Percentiles rank a stretch among this genome's conserved stretches.
These are phyloP conservation scores for Candida vartiovaarae DNA, from an alignment of 805 yeast species.

Conservation along the genomic window DNA sequence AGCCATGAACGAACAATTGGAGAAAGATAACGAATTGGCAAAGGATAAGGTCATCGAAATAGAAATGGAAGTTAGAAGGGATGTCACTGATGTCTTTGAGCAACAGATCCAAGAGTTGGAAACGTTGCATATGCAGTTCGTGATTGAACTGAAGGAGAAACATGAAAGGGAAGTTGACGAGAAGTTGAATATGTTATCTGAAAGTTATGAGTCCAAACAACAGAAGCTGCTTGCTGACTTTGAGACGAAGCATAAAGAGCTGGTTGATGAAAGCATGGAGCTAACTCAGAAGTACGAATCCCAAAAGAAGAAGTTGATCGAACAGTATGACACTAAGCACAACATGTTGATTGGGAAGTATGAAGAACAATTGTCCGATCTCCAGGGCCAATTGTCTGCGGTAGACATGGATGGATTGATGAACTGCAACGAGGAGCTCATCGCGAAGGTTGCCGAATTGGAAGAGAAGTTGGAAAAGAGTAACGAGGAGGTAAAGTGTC, in stretches of 20 bases:
- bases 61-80: conserved; percentile 27
- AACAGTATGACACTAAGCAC: conserved; percentile 25
- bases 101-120: conserved; percentile 31
- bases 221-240: neutral
- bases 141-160: conserved; percentile 27
- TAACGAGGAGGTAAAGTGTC: conserved; percentile 8
- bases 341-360: neutral
- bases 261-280: neutral
- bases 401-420: neutral
- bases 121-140: conserved; percentile 25
- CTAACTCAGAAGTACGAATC: neutral
- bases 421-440: neutral
- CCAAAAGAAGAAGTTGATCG: conserved; percentile 20
- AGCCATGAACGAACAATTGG: conserved; percentile 12
- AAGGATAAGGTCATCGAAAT: conserved; percentile 12
- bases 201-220: conserved; percentile 25
- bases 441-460: neutral
- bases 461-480: conserved; percentile 4
- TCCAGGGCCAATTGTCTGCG: neutral
- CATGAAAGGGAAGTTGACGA: conserved; percentile 22
- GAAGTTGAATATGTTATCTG: conserved; percentile 26
- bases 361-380: neutral
- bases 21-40: conserved; percentile 19
- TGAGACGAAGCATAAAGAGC: neutral
- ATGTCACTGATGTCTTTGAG: conserved; percentile 26